Base-by-base conservation (phyloP, 1,139 yeast genomes). In the Suzukiozyma palmioleophila region DNA sequence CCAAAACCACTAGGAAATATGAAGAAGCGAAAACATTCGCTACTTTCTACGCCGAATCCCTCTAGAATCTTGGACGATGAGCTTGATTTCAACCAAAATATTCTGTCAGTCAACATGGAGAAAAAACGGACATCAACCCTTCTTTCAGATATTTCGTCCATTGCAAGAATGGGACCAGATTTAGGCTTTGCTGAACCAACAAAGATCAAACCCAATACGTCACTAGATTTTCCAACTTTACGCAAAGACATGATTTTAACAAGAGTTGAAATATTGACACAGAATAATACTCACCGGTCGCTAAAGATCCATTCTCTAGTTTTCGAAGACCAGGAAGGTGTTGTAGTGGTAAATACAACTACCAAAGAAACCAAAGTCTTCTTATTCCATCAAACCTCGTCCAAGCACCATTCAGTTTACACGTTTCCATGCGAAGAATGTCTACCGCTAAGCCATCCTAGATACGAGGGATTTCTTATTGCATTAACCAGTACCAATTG, bases 241-340 rank as follows among this genome's bases (percentile, higher is more conserved):
- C 62, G 77, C 34, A 85, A 84, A 49, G 95, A 87, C 55, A 72
- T 83, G 54, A 79, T 83, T 14, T 62, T 86, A 43, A 79, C 89
- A 0, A 76, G 73, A 48, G 60, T 85, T 6, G 83, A 80, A 26
- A 60, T 75, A 0, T 57, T 76, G 16, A 60, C 62, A 13, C 49
- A 62, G 15, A 56, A 56, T 13, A 59, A 60, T 7, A 32, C 7
- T 7, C 22, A 18, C 22, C 4, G 7, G 4, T 48, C 55, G 13
- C 15, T 26, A n/a, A 11, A 16, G 3, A 33, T 33, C 4, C 36
- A 33, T 8, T 33, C 30, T 8, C 26, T 33, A 13, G 36, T 33
- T 9, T 77, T 66, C 48, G 73, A 73, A 26, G 77, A 75, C 32
- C 75, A 75, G 49, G 90, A 84, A 51, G 84, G 82, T 0, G 53